Conservation (phyloP, 1,139 yeast genomes). For the Yamadazyma dendronema region DNA sequence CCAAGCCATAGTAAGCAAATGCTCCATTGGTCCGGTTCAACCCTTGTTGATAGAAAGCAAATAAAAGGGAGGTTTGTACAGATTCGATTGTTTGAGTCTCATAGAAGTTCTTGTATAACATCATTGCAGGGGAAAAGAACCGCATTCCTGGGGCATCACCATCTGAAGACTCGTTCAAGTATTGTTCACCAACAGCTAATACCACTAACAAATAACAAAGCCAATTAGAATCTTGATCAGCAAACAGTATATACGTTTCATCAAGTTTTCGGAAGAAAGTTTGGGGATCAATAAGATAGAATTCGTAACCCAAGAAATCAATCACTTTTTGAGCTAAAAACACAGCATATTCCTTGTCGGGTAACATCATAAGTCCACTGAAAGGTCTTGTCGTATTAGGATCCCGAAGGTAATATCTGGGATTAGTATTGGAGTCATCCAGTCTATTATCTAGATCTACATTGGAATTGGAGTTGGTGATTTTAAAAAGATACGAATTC, state of each 20-base stretch:
- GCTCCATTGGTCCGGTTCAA: conserved; percentile 12
- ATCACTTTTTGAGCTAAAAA: conserved; percentile 12
- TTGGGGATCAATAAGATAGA: conserved; percentile 11
- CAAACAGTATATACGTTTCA: conserved; percentile 8
- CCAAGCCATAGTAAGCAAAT: conserved; percentile 13
- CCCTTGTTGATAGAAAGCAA: conserved; percentile 15
- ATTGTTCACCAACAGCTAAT: conserved; percentile 15
- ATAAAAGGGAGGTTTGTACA: conserved; percentile 12
- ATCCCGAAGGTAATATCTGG: conserved; percentile 10
- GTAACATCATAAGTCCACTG: conserved; percentile 13
- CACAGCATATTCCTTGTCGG: conserved; percentile 14
- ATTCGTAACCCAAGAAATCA: conserved; percentile 13
- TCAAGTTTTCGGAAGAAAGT: conserved; percentile 9
- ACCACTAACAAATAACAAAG: conserved; percentile 11
- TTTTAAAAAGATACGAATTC: conserved; percentile 12
- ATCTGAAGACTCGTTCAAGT: conserved; percentile 13
- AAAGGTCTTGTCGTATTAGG: conserved; percentile 10
- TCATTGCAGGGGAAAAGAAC: conserved; percentile 12
- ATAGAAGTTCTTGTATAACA: conserved; percentile 9
- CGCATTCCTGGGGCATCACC: conserved; percentile 15
- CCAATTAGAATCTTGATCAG: conserved; percentile 12
- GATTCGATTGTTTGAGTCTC: conserved; percentile 11
- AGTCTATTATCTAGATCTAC: neutral
- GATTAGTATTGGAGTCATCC: neutral
- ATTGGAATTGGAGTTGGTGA: conserved; percentile 6